Percentiles rank a stretch among this genome's conserved stretches.
Evolutionary conservation across 768 basidiomycete genomes (phyloP).

Genomic region (Boletus reticulatus): DNA sequence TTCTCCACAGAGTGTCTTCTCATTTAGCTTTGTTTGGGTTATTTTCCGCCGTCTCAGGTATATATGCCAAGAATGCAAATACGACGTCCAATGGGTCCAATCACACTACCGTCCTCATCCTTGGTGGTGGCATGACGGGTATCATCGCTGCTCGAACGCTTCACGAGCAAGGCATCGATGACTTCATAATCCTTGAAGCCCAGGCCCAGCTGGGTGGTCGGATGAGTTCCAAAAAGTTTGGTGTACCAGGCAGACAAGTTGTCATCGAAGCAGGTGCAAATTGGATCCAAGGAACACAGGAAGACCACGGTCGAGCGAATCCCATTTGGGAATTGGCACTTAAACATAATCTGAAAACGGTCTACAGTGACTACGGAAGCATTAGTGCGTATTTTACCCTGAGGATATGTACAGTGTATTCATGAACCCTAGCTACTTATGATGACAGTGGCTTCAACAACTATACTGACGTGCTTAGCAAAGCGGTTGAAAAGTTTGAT

Average conservation of each 20-base stretch:
- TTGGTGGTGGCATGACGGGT: slow-evolving; percentile 67
- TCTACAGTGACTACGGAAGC: slow-evolving; percentile 43
- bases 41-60: background rate
- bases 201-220: slow-evolving; percentile 61
- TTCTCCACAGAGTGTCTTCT: background rate
- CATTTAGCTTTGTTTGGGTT: background rate
- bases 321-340: slow-evolving; percentile 58
- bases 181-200: slow-evolving; percentile 63
- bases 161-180: slow-evolving; percentile 47
- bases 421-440: slow-evolving; percentile 44
- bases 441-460: slow-evolving; percentile 50
- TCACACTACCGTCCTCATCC: slow-evolving; percentile 46
- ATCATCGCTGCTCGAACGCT: slow-evolving; percentile 63
- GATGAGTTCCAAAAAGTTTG: slow-evolving; percentile 49
- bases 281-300: slow-evolving; percentile 58
- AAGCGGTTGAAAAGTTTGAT: slow-evolving; percentile 39
- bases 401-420: background rate
- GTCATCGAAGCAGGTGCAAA: slow-evolving; percentile 59
- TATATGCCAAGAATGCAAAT: slow-evolving; percentile 3
- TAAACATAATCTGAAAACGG: slow-evolving; percentile 51
- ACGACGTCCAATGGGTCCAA: slow-evolving; percentile 2
- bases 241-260: slow-evolving; percentile 33
- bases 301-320: slow-evolving; percentile 49
- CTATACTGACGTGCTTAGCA: slow-evolving; percentile 44
- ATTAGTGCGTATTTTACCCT: slow-evolving; percentile 37